Base-by-base conservation (phyloP, 441 rosid species). In the Populus tomentosa region DNA sequence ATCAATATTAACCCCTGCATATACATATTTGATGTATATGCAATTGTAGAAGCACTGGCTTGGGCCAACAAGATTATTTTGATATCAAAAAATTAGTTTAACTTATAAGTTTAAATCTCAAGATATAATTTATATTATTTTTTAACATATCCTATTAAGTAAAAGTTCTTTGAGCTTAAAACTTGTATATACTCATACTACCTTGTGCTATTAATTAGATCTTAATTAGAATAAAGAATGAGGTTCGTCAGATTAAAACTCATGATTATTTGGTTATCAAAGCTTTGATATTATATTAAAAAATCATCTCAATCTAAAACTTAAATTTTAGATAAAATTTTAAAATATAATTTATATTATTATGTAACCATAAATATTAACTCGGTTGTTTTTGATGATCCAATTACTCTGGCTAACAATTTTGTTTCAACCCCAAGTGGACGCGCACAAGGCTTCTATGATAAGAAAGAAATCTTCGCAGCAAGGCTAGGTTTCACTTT, bases 401-500 rank as follows among this genome's bases (percentile, higher is more conserved):
- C 97, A 10, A 88, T 93, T 24, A 93, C 97, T 0, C 26, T 86
- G 62, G 96, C 90, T 81, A 92, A 90, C 81, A 86, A 89, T 81
- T 77, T 90, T 5, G 93, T 83, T 71, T 89, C 97, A 0, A 70
- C 80, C 4, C 94, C 90, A 0, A 77, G 90, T 5, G 98, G 95
- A 18, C 85, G 90, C 0, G 98, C 98, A 0, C 98, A 93, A 70
- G 98, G 98, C 23, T 0, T 93, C 16, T 95, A 90, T 30, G 98
- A 95, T 83, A 88, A n/a, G n/a, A 93, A 89, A 77, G 89, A 73
- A 3, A 86, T 86, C 28, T 93, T 81, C 30, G 40, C 94, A 1
- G 87, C 97, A 6, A 92, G 97, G 97, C 76, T 95, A n/a, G 91
- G 87, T 4, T 91, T 92, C 78, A 83, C 96, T 0, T 89, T 95